Base-by-base conservation (phyloP, 768 basidiomycete genomes). In the Leucogyrophana mollusca region DNA sequence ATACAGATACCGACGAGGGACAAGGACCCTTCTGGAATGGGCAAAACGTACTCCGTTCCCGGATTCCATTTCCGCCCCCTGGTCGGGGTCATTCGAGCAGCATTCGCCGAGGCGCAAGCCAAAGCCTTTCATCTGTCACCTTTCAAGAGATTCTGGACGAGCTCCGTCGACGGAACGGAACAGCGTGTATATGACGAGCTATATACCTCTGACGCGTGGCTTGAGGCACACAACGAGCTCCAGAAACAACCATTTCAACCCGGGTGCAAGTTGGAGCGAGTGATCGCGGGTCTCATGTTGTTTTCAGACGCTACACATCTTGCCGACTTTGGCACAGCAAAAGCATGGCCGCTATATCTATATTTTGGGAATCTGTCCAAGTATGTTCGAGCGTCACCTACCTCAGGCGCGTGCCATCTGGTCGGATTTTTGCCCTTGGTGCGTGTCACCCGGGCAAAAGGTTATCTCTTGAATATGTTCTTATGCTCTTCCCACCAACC, bases 61-160 rank as follows among this genome's bases (percentile, higher is more conserved):
- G 56, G 54, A 4, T 41, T 64, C 14, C 42, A 32, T 18, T 57
- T 47, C 24, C 34, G 53, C 5, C 52, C 54, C 0, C 34, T 64
- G 1, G 34, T 52, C 2, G 45, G 38, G 1, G 50, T 57, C 0
- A 49, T 63, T 2, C 16, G 41, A 1, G 34, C 49, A 0, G 54
- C 47, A 3, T 53, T 58, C 13, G 4, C 41, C 0, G 49, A 57
- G 2, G 22, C 23, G 0, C 10, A 20, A 0, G 14, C 52, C 0
- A 56, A 49, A 20, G 11, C 16, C 9, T 59, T 65, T 27, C 59
- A 65, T 43, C 49, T 58, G 9, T 46, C 40, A 0, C 62, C 62
- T 0, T 63, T 59, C 55, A 56, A 55, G n/a, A 53, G 46, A 1
- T 38, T 46, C 9, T 56, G 54, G 51, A 34, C 43, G 8, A 17